Base-by-base conservation (phyloP, 2,329 filamentous ascomycete species). In the Fusarium tjaetaba region DNA sequence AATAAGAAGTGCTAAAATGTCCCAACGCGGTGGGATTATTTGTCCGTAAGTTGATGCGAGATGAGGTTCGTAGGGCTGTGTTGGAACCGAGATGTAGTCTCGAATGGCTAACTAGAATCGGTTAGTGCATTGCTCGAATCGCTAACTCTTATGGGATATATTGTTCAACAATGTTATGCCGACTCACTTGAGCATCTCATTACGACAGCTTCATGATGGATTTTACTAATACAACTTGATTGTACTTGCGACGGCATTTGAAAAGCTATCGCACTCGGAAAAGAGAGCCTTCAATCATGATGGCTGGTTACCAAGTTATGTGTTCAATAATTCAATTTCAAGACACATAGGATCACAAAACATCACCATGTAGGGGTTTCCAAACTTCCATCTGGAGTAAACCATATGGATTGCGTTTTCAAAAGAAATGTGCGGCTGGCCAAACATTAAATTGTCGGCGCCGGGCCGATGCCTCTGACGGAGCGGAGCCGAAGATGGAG, bases 51-150 rank as follows among this genome's bases (percentile, higher is more conserved):
- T 45, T 32, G 39, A 64, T 72, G 46, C 30, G 48, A 76, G 51
- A 28, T 56, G 58, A 26, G 52, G 22, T 42, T 56, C 60, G 26
- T 68, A 75, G 60, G 75, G 73, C 75, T 69, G 73, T 77, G 71
- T 55, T 53, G 9, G 28, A 8, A 34, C 76, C 60, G 26, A 61
- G 75, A 72, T 22, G 57, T 14, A 71, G 13, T 20, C 34, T 73
- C 71, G 71, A 73, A 71, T 64, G 38, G 28, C 28, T 30, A 15
- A 32, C 58, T 45, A 22, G 30, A 60, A 46, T 9, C 18, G 20
- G 48, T 49, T 76, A 73, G 70, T 42, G 38, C 15, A 7, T 13
- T 2, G 18, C 52, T 66, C 64, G 68, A 55, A 74, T 74, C 52
- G 45, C 24, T 32, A 51, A 15, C 63, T 39, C 28, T 34, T 24